Evolutionary conservation across 345 rosid genomes (phyloP), one percentile per base, ranked within the genome.

Genomic region (Cardamine resedifolia): DNA sequence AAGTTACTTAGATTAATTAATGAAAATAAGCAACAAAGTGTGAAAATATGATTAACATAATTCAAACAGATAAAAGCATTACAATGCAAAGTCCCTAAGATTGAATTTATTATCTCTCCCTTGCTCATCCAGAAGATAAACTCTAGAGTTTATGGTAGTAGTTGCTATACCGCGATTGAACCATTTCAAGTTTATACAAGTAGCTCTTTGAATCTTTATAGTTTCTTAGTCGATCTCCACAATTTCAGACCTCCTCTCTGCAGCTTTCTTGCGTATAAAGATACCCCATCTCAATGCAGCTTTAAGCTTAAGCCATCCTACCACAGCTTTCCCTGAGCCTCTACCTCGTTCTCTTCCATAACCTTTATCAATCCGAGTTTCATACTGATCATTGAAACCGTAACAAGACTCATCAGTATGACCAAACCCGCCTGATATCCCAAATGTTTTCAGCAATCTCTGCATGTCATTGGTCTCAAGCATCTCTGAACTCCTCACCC

Each of bases 221-320:
- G 24, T 34, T 58, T 14, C 12, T 66, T 66, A 74, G 55, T 74
- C 56, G 11, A 74, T 74, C 38, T 74, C 72, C 55, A 74, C 73
- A 59, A 66, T 66, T 30, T 66, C 62, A 38, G 67, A 56, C 62
- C 28, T 67, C 73, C 47, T 66, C 45, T 67, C 38, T 27, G 73
- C 72, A 58, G 68, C 47, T 74, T 58, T 74, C 84, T 87, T 93
- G 83, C 97, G 90, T 38, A 89, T 75, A 65, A 93, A 93, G 49
- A 90, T 89, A 12, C 98, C 96, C 96, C 97, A 93, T 57, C 96
- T 82, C 80, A 93, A 43, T 11, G 90, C 96, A 38, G 96, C 92
- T 81, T 87, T 87, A 20, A 85, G 85, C 80, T 87, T 89, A 49
- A 89, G 88, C 98, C 97, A 93, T 3, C 98, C 96, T 3, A 93